Conservation (phyloP, 1,284 basidiomycete genomes). For the Phellinidium pouzarii region DNA sequence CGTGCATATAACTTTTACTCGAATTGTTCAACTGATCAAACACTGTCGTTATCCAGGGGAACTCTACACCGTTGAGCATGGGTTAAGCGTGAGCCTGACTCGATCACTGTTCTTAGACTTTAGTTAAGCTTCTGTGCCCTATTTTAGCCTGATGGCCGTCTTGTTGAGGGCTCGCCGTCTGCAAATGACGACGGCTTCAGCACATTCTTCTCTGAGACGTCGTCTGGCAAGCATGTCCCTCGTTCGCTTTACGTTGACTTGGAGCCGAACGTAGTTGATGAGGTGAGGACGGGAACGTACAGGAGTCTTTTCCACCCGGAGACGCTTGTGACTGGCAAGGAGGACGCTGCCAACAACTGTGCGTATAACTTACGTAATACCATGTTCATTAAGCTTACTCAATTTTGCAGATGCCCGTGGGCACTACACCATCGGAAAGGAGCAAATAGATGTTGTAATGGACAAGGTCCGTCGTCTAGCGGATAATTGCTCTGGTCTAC, state of each 20-base stretch:
- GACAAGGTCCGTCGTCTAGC: slow-evolving; percentile 95
- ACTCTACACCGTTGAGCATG: slow-evolving; percentile 98
- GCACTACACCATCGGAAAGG: slow-evolving; percentile 97
- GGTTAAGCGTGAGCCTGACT: slow-evolving; percentile 63
- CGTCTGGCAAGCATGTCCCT: slow-evolving; percentile 94
- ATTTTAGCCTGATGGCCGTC: slow-evolving; percentile 82
- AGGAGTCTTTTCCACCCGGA: slow-evolving; percentile 97
- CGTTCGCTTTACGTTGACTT: slow-evolving; percentile 96
- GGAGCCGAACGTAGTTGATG: slow-evolving; percentile 94
- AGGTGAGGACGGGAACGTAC: slow-evolving; percentile 93
- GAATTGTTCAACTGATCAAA: neutral
- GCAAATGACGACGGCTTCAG: slow-evolving; percentile 88
- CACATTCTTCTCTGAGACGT: slow-evolving; percentile 92
- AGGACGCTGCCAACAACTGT: slow-evolving; percentile 99
- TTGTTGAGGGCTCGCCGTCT: slow-evolving; percentile 69
- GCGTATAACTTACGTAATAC: slow-evolving; percentile 28
- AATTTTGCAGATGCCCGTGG: slow-evolving; percentile 79
- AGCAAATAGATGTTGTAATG: slow-evolving; percentile 88
- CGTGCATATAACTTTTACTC: slow-evolving; percentile 34
- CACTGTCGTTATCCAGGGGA: slow-evolving; percentile 60
- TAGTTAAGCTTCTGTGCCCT: slow-evolving; percentile 15
- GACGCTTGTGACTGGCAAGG: slow-evolving; percentile 98
- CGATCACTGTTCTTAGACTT: neutral
- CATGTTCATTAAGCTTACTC: slow-evolving; percentile 8
- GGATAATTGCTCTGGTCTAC: slow-evolving; percentile 96